Base-by-base conservation (phyloP, 345 rosid genomes). In the Luvunga scandens region DNA sequence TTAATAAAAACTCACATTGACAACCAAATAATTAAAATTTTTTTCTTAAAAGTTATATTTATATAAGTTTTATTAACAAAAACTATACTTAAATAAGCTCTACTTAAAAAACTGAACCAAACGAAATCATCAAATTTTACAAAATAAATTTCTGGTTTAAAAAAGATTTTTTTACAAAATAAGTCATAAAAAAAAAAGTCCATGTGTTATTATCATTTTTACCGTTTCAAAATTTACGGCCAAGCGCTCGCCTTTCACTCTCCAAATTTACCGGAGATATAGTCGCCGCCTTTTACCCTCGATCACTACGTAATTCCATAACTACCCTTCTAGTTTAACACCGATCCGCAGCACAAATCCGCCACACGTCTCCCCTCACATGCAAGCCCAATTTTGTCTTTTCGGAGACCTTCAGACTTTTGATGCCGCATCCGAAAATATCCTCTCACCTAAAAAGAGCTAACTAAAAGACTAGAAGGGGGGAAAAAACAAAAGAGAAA, bases 381-480 rank as follows among this genome's bases (percentile, higher is more conserved):
- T 36, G 1, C 16, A 34, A 66, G 73, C 82, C 76, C 18, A 66
- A 0, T 60, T 53, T 77, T 7, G 88, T 81, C 81, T 79, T 69
- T 80, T 76, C 62, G 3, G 0, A 0, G 0, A 30, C 1, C 30
- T 2, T n/a, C 0, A 28, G 79, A 76, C 45, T 9, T 77, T 69
- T 76, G 50, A 45, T 3, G 5, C 12, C 76, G 56, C 45, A 61
- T 50, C 78, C 80, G 27, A 82, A 81, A 79, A 82, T 77, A 73
- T 73, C 84, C 69, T 62, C 66, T 28, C 74, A 28, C 62, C 62
- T 30, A 19, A 30, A 34, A 0, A 24, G 31, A 24, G 39, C 18
- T 2, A 53, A 69, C 56, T 0, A 45, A 42, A 7, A 69, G 50
- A 45, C 50, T 13, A 45, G 1, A 45, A 13, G 14, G 14, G 4